phyloP scores from a whole-genome alignment of 2,329 filamentous ascomycete genomes.

The Fusarium sp. region DNA sequence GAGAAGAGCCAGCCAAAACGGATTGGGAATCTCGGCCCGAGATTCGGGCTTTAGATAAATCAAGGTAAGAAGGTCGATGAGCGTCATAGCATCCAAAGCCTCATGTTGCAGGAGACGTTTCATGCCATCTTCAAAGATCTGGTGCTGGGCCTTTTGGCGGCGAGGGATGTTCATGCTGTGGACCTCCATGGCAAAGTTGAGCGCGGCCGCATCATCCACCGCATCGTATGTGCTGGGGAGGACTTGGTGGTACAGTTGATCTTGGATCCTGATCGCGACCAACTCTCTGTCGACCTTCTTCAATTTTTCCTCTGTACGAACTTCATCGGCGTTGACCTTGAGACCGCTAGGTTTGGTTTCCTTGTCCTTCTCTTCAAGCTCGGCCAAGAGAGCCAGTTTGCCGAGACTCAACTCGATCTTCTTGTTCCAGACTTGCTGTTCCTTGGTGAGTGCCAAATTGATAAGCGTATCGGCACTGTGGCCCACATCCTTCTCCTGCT shows the following conservation, averaged over 20 bases:
- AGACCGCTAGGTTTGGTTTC: constrained; percentile 51
- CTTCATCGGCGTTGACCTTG: constrained; percentile 53
- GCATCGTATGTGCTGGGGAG: constrained; percentile 74
- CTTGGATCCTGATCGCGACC: constrained; percentile 81
- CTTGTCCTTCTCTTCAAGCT: constrained; percentile 55
- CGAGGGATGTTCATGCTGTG: constrained; percentile 68
- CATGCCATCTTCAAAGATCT: constrained; percentile 78
- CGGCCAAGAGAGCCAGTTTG: constrained; percentile 82
- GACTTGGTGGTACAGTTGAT: constrained; percentile 79
- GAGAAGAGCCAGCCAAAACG: constrained; percentile 81
- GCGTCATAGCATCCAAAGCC: constrained; percentile 72
- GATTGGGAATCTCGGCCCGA: constrained; percentile 67
- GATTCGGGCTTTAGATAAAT: constrained; percentile 64
- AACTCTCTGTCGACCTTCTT: constrained; percentile 72
- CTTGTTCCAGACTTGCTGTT: constrained; percentile 89
- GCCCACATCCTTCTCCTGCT: constrained; percentile 78
- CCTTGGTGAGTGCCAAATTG: constrained; percentile 75
- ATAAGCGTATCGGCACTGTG: constrained; percentile 79
- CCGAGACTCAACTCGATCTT: constrained; percentile 91
- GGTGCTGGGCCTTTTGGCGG: constrained; percentile 73
- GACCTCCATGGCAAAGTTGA: constrained; percentile 79
- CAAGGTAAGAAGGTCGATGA: constrained; percentile 84
- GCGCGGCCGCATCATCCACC: constrained; percentile 82
- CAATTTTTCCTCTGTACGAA: constrained; percentile 57
- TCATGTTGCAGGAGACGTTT: constrained; percentile 77